Conservation (phyloP, 164 flowering plant species). For the Vitis amurensis region DNA sequence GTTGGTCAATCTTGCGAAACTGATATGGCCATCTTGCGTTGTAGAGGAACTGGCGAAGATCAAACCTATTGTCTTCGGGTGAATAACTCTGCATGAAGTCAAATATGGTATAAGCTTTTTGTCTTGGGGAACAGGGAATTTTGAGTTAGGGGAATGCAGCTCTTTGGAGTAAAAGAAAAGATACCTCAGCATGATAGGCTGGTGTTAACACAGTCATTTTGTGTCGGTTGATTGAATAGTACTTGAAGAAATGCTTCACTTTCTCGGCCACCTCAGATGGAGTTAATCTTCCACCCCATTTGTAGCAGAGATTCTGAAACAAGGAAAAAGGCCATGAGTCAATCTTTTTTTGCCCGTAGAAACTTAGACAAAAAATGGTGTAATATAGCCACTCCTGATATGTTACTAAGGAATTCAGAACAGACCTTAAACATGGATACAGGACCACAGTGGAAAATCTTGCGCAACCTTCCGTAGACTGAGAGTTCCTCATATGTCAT, state of each 20-base stretch:
- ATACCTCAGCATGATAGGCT: slow-evolving; percentile 96
- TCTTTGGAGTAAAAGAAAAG: not conserved
- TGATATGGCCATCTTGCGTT: slow-evolving; percentile 95
- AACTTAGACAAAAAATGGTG: no score
- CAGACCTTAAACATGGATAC: slow-evolving; percentile 94
- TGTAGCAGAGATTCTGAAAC: slow-evolving; percentile 79
- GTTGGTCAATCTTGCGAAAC: slow-evolving; percentile 88
- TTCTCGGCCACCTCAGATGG: slow-evolving; percentile 80
- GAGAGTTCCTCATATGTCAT: slow-evolving; percentile 98
- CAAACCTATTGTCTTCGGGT: slow-evolving; percentile 94
- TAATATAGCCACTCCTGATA: not conserved
- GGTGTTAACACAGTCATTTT: slow-evolving; percentile 96
- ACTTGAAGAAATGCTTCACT: slow-evolving; percentile 94
- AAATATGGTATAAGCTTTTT: slow-evolving; percentile 1
- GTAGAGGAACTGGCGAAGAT: slow-evolving; percentile 90
- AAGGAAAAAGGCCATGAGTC: not conserved
- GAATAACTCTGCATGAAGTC: slow-evolving; percentile 79
- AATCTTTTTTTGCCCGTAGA: no score
- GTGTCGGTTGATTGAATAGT: slow-evolving; percentile 94
- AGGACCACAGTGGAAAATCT: slow-evolving; percentile 92
- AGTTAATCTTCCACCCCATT: slow-evolving; percentile 71
- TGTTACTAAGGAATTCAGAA: not conserved
- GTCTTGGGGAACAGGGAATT: not conserved
- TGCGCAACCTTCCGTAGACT: slow-evolving; percentile 84
- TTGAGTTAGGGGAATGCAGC: not conserved